Evolutionary conservation across 176 grass and related monocot genomes (phyloP).

Genomic region (Coix lacrymajobi): DNA sequence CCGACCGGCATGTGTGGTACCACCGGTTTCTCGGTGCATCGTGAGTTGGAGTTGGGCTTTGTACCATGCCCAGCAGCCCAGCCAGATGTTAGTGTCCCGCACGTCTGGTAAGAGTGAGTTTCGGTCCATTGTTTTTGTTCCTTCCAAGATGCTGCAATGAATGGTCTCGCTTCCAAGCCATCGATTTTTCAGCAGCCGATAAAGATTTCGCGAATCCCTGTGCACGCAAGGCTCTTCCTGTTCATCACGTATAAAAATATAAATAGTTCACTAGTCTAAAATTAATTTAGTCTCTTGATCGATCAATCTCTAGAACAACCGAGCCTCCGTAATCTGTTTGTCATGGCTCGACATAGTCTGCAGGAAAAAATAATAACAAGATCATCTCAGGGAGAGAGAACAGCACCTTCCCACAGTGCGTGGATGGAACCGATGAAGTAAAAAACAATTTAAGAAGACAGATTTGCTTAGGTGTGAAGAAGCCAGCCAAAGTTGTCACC

Average conservation of each 20-base stretch:
- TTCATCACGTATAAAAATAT: background rate
- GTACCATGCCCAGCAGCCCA: background rate
- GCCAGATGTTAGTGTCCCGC: constrained; percentile 44
- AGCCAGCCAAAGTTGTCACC: background rate
- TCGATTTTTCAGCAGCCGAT: background rate
- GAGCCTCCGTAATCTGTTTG: no score
- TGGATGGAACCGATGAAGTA: no score
- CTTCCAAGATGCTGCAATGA: constrained; percentile 29
- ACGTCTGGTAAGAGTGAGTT: constrained; percentile 51
- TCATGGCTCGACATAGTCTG: no score
- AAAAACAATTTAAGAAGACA: no score
- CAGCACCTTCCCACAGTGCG: no score
- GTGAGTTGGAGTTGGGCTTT: background rate
- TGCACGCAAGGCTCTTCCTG: constrained; percentile 10
- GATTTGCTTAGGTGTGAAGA: no score
- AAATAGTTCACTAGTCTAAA: background rate
- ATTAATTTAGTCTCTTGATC: background rate
- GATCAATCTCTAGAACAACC: no score
- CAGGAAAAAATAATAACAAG: no score
- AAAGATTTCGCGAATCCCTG: background rate
- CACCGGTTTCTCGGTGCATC: background rate
- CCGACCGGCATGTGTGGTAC: constrained; percentile 15
- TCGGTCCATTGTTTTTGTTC: constrained; percentile 30
- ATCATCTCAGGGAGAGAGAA: no score
- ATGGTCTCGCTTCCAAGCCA: constrained; percentile 53